Evolutionary conservation across 345 rosid genomes (phyloP).

Genomic region (Anastatica hierochuntica): DNA sequence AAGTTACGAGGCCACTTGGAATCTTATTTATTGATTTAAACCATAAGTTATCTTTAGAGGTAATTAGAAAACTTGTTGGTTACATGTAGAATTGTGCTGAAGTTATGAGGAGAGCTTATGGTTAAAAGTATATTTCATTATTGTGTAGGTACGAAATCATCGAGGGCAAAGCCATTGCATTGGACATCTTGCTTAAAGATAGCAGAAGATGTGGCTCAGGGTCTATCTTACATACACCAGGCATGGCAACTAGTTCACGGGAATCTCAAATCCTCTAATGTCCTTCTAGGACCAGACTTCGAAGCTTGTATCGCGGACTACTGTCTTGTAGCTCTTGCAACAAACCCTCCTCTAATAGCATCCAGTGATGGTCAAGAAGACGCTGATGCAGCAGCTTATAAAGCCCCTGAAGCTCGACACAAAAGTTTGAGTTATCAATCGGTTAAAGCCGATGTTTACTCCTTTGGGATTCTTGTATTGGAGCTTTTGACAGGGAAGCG

Average conservation of each 20-base stretch:
- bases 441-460: constrained; percentile 56
- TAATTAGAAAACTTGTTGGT: not conserved
- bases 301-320: constrained; percentile 77
- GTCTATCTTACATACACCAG: constrained; percentile 90
- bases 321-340: constrained; percentile 50
- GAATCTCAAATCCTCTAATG: constrained; percentile 73
- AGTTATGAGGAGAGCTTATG: not conserved
- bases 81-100: not conserved
- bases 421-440: constrained; percentile 29
- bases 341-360: constrained; percentile 7
- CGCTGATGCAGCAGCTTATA: constrained; percentile 31
- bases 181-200: no score
- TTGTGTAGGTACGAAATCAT: constrained; percentile 66
- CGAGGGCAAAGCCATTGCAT: constrained; percentile 79
- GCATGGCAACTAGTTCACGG: constrained; percentile 93
- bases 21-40: no score
- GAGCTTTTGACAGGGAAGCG: constrained; percentile 73
- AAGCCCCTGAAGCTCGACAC: constrained; percentile 55
- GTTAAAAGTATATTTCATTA: not conserved
- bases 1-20: not conserved
- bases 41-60: not conserved
- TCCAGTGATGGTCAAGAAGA: constrained; percentile 26
- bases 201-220: no score
- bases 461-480: constrained; percentile 63
- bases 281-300: constrained; percentile 83